These are phyloP conservation scores for Penicillium frequentans DNA, from an alignment of 2,329 filamentous ascomycete genomes.

Conservation along the genomic window DNA sequence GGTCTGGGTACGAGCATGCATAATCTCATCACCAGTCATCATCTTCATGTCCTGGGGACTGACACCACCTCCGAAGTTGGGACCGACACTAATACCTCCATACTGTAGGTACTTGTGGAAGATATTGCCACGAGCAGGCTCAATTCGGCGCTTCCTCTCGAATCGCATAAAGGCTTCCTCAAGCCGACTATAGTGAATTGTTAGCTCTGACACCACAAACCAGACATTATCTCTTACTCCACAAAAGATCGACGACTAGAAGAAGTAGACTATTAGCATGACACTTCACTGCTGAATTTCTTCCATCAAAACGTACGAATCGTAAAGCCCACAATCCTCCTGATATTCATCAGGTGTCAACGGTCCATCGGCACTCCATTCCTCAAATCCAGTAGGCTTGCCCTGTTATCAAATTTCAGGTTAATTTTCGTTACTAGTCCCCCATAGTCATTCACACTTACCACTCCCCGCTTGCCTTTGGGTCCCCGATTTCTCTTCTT, in stretches of 20 bases:
- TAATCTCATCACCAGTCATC: conserved; percentile 64
- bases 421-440: background rate
- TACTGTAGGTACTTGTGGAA: conserved; percentile 81
- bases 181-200: conserved; percentile 61
- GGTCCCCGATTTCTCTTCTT: conserved; percentile 34
- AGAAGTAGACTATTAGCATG: background rate
- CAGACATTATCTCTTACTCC: conserved; percentile 49
- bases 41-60: conserved; percentile 62
- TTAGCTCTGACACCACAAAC: conserved; percentile 6
- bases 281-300: background rate
- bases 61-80: conserved; percentile 63
- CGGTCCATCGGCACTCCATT: conserved; percentile 77
- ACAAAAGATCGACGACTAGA: conserved; percentile 49
- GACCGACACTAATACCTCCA: conserved; percentile 71
- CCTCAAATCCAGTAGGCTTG: conserved; percentile 70
- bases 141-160: conserved; percentile 72
- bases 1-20: conserved; percentile 58
- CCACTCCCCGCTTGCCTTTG: conserved; percentile 40
- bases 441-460: background rate
- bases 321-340: conserved; percentile 69
- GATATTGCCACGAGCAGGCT: conserved; percentile 59
- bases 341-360: conserved; percentile 68
- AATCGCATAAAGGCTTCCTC: conserved; percentile 83
- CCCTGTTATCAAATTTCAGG: conserved; percentile 26
- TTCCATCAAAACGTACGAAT: conserved; percentile 49